Conservation (phyloP, 164 flowering plant genomes). For the Santalum album region DNA sequence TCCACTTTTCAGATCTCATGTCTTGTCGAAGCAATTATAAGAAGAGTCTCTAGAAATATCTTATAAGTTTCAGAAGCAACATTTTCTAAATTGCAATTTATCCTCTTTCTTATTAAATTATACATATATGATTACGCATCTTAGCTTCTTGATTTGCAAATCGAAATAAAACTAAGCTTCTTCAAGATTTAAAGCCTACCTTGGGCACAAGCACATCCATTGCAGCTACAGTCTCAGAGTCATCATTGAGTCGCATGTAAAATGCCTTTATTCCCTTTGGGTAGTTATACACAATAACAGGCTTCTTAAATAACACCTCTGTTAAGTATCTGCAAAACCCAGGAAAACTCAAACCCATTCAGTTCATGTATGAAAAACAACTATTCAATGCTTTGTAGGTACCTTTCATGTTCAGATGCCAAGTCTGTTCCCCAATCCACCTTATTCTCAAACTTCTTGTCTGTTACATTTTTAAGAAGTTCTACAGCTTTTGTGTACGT, state of each 20-base stretch:
- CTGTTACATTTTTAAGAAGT: conserved; percentile 53
- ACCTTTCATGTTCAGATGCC: conserved; percentile 98
- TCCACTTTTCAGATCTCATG: no score
- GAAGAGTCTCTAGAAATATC: no score
- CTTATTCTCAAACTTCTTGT: conserved; percentile 52
- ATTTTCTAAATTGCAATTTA: no score
- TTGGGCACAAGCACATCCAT: conserved; percentile 98
- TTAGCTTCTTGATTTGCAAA: no score
- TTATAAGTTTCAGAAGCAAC: no score
- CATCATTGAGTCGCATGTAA: conserved; percentile 95
- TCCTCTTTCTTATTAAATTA: no score
- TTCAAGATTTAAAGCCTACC: conserved; percentile 47
- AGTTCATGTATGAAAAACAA: not conserved
- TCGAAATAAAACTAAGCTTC: no score
- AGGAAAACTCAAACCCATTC: conserved; percentile 4
- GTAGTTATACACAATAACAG: conserved; percentile 89
- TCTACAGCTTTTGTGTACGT: conserved; percentile 75
- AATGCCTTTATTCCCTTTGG: conserved; percentile 93
- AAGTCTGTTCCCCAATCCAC: conserved; percentile 90
- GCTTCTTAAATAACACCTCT: conserved; percentile 71
- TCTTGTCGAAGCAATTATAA: no score
- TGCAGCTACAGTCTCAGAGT: conserved; percentile 83
- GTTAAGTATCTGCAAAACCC: conserved; percentile 63
- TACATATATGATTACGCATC: no score
- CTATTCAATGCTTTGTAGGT: not conserved